Evolutionary conservation across 495 filamentous ascomycete genomes (phyloP), one percentile per base, ranked within the genome.

Genomic region (Podospora fimiseda): DNA sequence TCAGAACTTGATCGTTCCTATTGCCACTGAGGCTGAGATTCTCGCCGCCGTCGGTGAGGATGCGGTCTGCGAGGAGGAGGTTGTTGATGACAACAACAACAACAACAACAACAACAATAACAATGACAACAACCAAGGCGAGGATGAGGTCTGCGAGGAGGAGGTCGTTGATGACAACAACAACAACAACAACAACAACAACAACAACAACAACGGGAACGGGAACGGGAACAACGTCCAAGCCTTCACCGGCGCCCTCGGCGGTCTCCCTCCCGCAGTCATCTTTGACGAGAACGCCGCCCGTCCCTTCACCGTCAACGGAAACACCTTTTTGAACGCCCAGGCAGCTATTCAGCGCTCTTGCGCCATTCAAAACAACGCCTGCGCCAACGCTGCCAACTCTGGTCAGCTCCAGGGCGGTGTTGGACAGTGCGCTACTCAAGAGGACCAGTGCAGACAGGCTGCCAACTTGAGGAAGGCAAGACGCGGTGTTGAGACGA

Each of bases 1-100:
- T 19, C 67, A 79, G 59, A 76, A 79, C 55, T 77, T 85, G 2
- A 65, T 84, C 14, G 79, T 82, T 20, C 70, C 78, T 13, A 81
- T 81, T 48, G 80, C 76, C 15, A 74, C 76, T n/a, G 71, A 70
- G 18, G 71, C 58, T 16, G 79, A 85, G 56, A 82, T 85, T 54
- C 53, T 59, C 27, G 73, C 75, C 22, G 81, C 80, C 19, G 77
- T 79, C 38, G 74, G 60, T 23, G 70, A 40, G 43, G 52, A 53
- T 24, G 57, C 53, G 3, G 56, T 50, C 14, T 38, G 66, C 48
- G 59, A 16, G 20, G 56, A 40, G 23, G 63, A 52, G 2, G 61
- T 43, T 45, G 60, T 59, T n/a, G 45, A 60, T 54, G 63, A 72
- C 27, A 75, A 78, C 33, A 52, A 74, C 19, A 72, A 63, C 9